These are phyloP conservation scores for Backusella tarrabulga DNA, from an alignment of 192 early-diverging fungal species.

Conservation along the genomic window DNA sequence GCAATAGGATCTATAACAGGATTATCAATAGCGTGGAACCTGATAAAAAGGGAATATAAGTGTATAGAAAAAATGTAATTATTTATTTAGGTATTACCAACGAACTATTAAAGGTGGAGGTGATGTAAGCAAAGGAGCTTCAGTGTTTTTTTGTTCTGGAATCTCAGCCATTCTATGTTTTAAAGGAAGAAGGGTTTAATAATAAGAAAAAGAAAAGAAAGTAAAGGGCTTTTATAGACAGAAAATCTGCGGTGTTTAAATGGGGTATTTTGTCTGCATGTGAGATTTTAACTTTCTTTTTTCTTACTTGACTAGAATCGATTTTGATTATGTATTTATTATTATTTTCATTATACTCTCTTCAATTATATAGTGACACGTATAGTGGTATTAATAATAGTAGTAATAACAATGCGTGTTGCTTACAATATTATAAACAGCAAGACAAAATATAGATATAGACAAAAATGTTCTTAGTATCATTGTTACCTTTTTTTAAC, in stretches of 20 bases:
- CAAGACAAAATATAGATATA: not conserved
- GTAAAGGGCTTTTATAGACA: not conserved
- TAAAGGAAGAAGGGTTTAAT: not conserved
- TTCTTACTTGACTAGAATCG: not conserved
- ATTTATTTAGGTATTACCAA: not conserved
- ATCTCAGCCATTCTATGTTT: not conserved
- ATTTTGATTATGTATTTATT: not conserved
- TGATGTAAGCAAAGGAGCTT: not conserved
- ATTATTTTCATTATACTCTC: not conserved
- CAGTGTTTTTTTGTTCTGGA: not conserved
- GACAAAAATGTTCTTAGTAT: no score
- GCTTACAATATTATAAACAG: not conserved
- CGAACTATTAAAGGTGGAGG: slow-evolving; percentile 10
- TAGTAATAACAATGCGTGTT: not conserved
- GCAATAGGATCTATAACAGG: slow-evolving; percentile 30
- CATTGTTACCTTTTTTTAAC: no score
- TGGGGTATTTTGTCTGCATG: not conserved
- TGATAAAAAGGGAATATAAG: not conserved
- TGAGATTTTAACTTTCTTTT: not conserved
- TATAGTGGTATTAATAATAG: not conserved
- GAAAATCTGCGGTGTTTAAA: not conserved
- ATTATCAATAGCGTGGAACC: slow-evolving; percentile 52
- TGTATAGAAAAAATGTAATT: not conserved
- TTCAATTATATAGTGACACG: not conserved
- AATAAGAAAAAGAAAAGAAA: not conserved